phyloP scores from a whole-genome alignment of 306 rosid species.

The Carpinus viminea region DNA sequence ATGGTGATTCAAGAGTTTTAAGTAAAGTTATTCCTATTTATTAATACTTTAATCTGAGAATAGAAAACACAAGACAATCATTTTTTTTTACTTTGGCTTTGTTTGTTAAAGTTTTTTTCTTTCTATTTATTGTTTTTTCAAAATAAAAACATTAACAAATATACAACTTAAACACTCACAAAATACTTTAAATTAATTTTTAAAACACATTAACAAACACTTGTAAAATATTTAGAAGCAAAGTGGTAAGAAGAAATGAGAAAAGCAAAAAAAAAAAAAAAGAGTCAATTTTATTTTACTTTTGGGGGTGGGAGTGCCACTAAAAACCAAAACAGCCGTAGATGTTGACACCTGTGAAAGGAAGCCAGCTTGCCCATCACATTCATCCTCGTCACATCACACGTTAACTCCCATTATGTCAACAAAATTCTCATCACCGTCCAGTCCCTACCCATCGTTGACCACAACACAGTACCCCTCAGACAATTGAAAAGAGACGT shows the following conservation, averaged over 20 bases:
- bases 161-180: no score
- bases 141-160: no score
- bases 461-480: slow-evolving; percentile 39
- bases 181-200: no score
- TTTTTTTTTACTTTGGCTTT: no score
- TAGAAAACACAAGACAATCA: no score
- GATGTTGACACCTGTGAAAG: slow-evolving; percentile 13
- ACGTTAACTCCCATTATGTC: slow-evolving; percentile 36
- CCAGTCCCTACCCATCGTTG: slow-evolving; percentile 51
- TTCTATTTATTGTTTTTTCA: no score
- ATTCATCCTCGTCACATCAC: slow-evolving; percentile 42
- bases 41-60: no score
- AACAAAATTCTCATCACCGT: slow-evolving; percentile 46
- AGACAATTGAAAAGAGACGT: slow-evolving; percentile 24
- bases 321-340: slow-evolving; percentile 15
- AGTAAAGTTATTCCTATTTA: no score
- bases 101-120: no score
- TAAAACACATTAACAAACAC: no score
- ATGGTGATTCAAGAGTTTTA: no score
- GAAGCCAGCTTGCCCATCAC: slow-evolving; percentile 33
- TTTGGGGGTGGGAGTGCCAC: background rate
- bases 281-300: background rate
- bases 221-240: background rate
- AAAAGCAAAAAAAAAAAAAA: background rate
- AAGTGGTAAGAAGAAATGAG: background rate